Percentiles rank a stretch among this genome's conserved stretches.
phyloP scores from a whole-genome alignment of 768 basidiomycete species.

The Boletus barrowsii region DNA sequence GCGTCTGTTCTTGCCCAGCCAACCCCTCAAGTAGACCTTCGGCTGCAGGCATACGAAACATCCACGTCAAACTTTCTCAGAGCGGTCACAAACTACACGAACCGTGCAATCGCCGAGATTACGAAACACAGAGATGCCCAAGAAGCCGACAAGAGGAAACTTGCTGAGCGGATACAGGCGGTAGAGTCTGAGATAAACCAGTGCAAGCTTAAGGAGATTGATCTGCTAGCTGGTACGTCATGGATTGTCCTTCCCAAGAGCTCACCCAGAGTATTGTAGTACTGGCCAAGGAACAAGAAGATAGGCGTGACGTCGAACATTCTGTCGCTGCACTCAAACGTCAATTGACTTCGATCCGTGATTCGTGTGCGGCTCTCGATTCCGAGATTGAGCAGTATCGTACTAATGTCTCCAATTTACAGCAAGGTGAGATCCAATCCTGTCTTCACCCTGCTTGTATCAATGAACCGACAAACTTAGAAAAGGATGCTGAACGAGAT shows the following conservation, averaged over 20 bases:
- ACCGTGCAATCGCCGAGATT: conserved; percentile 66
- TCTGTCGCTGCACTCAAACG: conserved; percentile 58
- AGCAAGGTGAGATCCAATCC: conserved; percentile 49
- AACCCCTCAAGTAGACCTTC: conserved; percentile 63
- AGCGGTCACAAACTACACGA: conserved; percentile 70
- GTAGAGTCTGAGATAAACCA: conserved; percentile 68
- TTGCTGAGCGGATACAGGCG: conserved; percentile 57
- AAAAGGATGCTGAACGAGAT: conserved; percentile 63
- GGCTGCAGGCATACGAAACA: conserved; percentile 55
- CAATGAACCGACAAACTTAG: conserved; percentile 33
- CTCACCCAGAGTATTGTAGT: conserved; percentile 34
- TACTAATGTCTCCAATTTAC: conserved; percentile 55
- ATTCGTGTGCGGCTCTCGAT: conserved; percentile 56
- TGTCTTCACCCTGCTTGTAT: neutral
- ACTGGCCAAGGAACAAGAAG: conserved; percentile 67
- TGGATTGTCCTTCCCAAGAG: neutral
- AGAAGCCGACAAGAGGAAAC: conserved; percentile 56
- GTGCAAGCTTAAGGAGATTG: conserved; percentile 77
- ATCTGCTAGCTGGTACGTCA: conserved; percentile 68
- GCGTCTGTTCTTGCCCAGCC: conserved; percentile 50
- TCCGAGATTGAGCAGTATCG: conserved; percentile 73
- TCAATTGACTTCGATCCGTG: conserved; percentile 61
- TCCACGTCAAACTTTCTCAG: conserved; percentile 72
- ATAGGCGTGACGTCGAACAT: conserved; percentile 66
- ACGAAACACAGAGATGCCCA: conserved; percentile 64